A percentile compares a stretch with the other conserved stretches of the same genome.
phyloP scores from a whole-genome alignment of 1,139 yeast genomes.

The Debaryomyces udenii region DNA sequence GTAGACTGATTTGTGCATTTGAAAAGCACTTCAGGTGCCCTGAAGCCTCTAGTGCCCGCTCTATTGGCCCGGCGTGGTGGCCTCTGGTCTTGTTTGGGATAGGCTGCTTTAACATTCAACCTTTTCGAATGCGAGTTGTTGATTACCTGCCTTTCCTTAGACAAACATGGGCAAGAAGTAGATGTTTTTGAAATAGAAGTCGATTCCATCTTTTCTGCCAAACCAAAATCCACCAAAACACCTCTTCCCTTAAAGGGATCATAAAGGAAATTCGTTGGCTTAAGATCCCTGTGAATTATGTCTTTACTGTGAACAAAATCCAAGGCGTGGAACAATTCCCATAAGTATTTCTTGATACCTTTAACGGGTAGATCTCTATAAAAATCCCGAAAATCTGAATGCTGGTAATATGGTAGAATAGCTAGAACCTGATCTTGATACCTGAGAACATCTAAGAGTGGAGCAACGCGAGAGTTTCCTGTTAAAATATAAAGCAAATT shows the following conservation, averaged over 20 bases:
- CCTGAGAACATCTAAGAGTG: slow-evolving; percentile 83
- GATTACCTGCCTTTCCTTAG: slow-evolving; percentile 27
- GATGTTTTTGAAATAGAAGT: slow-evolving; percentile 18
- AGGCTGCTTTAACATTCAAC: slow-evolving; percentile 59
- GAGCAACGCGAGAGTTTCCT: slow-evolving; percentile 80
- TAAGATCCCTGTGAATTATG: slow-evolving; percentile 86
- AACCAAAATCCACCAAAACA: slow-evolving; percentile 88
- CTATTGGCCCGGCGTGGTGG: slow-evolving; percentile 93
- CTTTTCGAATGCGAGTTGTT: slow-evolving; percentile 35
- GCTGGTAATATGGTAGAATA: slow-evolving; percentile 88
- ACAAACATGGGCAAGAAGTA: slow-evolving; percentile 35
- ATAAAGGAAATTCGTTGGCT: slow-evolving; percentile 86
- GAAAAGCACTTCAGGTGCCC: slow-evolving; percentile 92
- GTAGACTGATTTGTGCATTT: slow-evolving; percentile 85
- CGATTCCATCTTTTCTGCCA: slow-evolving; percentile 61
- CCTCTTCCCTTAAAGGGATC: slow-evolving; percentile 78
- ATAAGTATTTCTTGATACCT: slow-evolving; percentile 80
- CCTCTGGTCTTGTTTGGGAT: slow-evolving; percentile 78
- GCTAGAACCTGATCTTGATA: slow-evolving; percentile 91
- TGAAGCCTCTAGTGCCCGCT: slow-evolving; percentile 96
- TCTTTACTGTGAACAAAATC: slow-evolving; percentile 74
- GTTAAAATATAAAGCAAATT: slow-evolving; percentile 68
- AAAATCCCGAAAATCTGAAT: slow-evolving; percentile 86
- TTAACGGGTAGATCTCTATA: slow-evolving; percentile 76
- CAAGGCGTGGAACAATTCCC: slow-evolving; percentile 75